These are phyloP conservation scores for Phaeosphaeriaceae sp. DNA, from an alignment of 2,329 filamentous ascomycete species.

Conservation along the genomic window DNA sequence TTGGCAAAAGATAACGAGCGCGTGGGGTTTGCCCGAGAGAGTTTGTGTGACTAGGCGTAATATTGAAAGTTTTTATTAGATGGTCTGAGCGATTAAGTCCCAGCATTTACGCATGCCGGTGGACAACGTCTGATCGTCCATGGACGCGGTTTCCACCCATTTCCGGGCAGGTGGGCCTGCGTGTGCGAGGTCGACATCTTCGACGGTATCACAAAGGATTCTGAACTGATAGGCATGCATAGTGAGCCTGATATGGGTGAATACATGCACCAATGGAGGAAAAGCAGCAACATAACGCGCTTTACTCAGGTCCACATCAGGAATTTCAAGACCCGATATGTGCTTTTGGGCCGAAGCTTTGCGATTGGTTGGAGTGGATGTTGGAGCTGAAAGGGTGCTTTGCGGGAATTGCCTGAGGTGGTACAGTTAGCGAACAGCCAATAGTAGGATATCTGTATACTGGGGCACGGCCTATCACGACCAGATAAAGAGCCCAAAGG, in stretches of 20 bases:
- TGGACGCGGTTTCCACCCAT: constrained; percentile 38
- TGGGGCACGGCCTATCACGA: constrained; percentile 5
- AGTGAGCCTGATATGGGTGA: constrained; percentile 43
- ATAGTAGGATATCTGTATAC: constrained; percentile 1
- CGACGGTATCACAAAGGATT: constrained; percentile 18
- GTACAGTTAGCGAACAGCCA: constrained; percentile 13
- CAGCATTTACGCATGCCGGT: constrained; percentile 48
- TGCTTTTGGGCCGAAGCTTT: constrained; percentile 31
- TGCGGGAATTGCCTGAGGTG: constrained; percentile 43
- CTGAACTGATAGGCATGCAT: constrained; percentile 42
- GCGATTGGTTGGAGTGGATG: constrained; percentile 26
- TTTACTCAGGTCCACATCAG: constrained; percentile 20
- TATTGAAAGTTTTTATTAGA: background rate
- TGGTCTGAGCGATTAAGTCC: constrained; percentile 25
- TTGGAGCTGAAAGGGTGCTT: constrained; percentile 21
- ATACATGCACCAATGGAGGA: constrained; percentile 42
- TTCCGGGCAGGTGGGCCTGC: constrained; percentile 29
- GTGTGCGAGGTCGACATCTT: constrained; percentile 14
- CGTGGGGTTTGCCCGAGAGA: constrained; percentile 17
- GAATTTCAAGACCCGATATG: constrained; percentile 23
- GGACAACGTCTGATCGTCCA: constrained; percentile 43
- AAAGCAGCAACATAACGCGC: constrained; percentile 26
- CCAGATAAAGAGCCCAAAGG: background rate
- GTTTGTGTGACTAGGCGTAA: no score
- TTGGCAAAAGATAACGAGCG: constrained; percentile 41